These are phyloP conservation scores for Trichoderma breve DNA, from an alignment of 2,329 filamentous ascomycete genomes.

Conservation along the genomic window DNA sequence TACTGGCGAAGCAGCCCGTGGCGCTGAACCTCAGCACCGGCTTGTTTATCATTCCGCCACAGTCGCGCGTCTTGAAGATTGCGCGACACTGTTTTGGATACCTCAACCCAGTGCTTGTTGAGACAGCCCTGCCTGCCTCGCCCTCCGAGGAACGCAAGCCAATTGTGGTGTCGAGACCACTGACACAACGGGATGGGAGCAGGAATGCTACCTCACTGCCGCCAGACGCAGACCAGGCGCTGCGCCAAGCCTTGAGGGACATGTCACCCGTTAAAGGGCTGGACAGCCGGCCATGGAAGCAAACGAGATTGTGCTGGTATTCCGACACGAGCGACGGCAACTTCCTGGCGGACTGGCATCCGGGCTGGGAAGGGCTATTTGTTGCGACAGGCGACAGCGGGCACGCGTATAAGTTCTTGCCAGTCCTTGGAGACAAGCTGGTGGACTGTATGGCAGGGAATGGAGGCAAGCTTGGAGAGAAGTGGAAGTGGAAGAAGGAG, in stretches of 20 bases:
- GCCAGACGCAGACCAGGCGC: slow-evolving; percentile 57
- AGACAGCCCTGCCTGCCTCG: slow-evolving; percentile 34
- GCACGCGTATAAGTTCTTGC: slow-evolving; percentile 68
- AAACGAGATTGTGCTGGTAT: slow-evolving; percentile 72
- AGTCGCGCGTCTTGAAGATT: slow-evolving; percentile 61
- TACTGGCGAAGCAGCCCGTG: slow-evolving; percentile 65
- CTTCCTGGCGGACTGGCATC: slow-evolving; percentile 70
- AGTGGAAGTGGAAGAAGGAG: slow-evolving; percentile 64
- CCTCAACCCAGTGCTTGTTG: slow-evolving; percentile 47
- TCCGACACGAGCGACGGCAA: slow-evolving; percentile 69
- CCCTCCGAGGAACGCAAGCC: slow-evolving; percentile 28
- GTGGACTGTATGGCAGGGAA: slow-evolving; percentile 52
- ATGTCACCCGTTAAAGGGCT: slow-evolving; percentile 59
- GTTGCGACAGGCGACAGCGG: slow-evolving; percentile 63
- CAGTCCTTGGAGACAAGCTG: slow-evolving; percentile 62
- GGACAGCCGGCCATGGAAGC: slow-evolving; percentile 57
- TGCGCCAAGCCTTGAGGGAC: slow-evolving; percentile 59
- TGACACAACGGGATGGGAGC: slow-evolving; percentile 40
- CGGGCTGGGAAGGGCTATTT: slow-evolving; percentile 57
- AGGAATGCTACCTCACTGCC: slow-evolving; percentile 48
- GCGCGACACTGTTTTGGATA: slow-evolving; percentile 70
- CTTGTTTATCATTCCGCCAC: slow-evolving; percentile 72
- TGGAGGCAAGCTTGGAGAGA: slow-evolving; percentile 51
- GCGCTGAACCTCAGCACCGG: slow-evolving; percentile 69
- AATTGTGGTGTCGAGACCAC: slow-evolving; percentile 38